phyloP scores from a whole-genome alignment of 768 basidiomycete genomes.

The Lactarius quietus region DNA sequence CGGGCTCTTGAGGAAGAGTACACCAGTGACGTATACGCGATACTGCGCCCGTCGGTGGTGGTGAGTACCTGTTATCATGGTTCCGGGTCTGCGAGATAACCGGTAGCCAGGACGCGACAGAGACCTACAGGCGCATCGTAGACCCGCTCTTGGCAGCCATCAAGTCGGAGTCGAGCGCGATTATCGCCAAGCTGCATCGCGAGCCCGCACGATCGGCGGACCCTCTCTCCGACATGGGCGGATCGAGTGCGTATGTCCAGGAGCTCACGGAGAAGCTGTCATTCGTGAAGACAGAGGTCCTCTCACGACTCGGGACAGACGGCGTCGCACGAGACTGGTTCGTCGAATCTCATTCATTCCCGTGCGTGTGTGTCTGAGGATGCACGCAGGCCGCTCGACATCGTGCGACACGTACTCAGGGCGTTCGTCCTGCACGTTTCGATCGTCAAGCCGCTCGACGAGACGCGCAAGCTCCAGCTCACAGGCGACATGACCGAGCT shows the following conservation, averaged over 20 bases:
- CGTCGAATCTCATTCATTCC: constrained; percentile 20
- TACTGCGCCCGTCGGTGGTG: constrained; percentile 54
- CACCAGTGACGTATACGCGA: constrained; percentile 49
- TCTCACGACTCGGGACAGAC: constrained; percentile 67
- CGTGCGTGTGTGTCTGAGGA: neutral
- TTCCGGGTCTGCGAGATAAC: neutral
- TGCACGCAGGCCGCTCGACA: constrained; percentile 33
- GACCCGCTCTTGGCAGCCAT: constrained; percentile 66
- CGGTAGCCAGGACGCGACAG: constrained; percentile 44
- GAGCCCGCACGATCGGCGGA: constrained; percentile 73
- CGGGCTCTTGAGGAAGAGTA: constrained; percentile 67
- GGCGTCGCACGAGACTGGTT: constrained; percentile 76
- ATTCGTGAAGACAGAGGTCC: constrained; percentile 75
- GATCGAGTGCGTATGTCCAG: constrained; percentile 84
- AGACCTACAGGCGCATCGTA: constrained; percentile 51
- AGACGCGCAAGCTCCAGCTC: constrained; percentile 90
- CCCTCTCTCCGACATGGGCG: constrained; percentile 49
- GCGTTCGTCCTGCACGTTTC: constrained; percentile 94
- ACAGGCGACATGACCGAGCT: constrained; percentile 96
- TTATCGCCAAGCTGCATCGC: constrained; percentile 80
- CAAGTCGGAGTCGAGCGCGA: constrained; percentile 73
- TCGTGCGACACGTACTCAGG: constrained; percentile 76
- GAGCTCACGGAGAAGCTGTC: constrained; percentile 85
- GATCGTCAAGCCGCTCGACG: constrained; percentile 86
- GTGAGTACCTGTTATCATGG: constrained; percentile 39